Evolutionary conservation across 768 basidiomycete genomes (phyloP).

Genomic region (Tricholoma terreum): DNA sequence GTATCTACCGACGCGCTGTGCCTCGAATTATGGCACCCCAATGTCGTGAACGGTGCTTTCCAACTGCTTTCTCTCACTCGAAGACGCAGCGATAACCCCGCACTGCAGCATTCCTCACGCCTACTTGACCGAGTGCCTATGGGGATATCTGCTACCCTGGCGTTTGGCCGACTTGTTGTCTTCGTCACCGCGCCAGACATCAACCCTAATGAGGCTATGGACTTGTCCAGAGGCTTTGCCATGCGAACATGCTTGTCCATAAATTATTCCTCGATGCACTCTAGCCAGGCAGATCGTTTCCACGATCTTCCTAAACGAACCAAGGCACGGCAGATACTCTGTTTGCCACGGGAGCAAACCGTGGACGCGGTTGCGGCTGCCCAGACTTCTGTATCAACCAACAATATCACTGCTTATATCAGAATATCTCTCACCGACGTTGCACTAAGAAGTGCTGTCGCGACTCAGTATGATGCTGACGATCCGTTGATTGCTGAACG

Average conservation of each 20-base stretch:
- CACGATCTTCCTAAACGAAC: conserved; percentile 33
- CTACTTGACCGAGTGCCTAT: conserved; percentile 44
- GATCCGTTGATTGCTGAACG: conserved; percentile 57
- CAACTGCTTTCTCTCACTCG: conserved; percentile 44
- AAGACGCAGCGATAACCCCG: conserved; percentile 7
- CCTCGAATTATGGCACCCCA: conserved; percentile 65
- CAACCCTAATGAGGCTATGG: conserved; percentile 64
- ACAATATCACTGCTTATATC: conserved; percentile 40
- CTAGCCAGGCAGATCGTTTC: conserved; percentile 36
- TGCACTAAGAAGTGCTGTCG: conserved; percentile 57
- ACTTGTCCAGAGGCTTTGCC: conserved; percentile 68
- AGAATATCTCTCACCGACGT: conserved; percentile 45
- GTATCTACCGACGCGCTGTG: conserved; percentile 56
- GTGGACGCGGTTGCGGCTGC: conserved; percentile 44
- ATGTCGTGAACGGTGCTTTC: conserved; percentile 51
- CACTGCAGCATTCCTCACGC: conserved; percentile 13
- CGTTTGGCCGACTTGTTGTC: conserved; percentile 59
- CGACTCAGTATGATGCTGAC: conserved; percentile 66
- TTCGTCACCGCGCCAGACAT: conserved; percentile 79
- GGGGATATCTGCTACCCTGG: conserved; percentile 54
- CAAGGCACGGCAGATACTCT: conserved; percentile 50
- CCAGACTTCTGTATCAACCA: conserved; percentile 27
- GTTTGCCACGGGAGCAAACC: conserved; percentile 49
- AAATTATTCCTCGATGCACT: conserved; percentile 52
- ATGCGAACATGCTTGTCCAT: conserved; percentile 50